Base-by-base conservation (phyloP, 805 yeast genomes). In the Ogataea nonfermentans region DNA sequence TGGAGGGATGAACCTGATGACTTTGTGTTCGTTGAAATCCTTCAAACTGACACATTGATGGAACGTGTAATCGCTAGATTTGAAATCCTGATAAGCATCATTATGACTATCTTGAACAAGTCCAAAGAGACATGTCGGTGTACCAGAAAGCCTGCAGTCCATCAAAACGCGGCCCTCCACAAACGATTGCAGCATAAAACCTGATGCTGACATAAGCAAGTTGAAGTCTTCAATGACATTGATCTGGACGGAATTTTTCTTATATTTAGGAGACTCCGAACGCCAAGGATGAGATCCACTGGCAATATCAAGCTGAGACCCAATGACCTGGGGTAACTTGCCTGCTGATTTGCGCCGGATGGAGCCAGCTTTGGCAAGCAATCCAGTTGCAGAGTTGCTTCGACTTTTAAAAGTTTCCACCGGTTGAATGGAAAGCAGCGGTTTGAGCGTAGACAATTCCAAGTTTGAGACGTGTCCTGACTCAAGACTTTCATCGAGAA, bases 21-120 rank as follows among this genome's bases (percentile, higher is more conserved):
- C 65, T 28, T 84, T 67, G 17, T 81, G 79, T 14, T 69, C 56
- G 45, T 84, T 88, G 59, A 82, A 86, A 49, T 76, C 74, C 42
- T 76, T 76, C 40, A 87, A 67, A 45, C 81, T 78, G 17, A 88
- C 96, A 61, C 95, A 85, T 52, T 86, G 91, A 61, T 88, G 96
- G 62, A 88, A 84, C 48, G 83, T 86, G 51, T 85, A 80, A 58
- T 88, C 95, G 50, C 83, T 86, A 9, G 89, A 30, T 29, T 38
- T 40, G 41, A 41, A 35, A 6, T 24, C 29, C 9, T 38, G 35
- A 20, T 13, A 29, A 9, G 38, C 41, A 5, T 33, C 44, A 11
- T 29, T 35, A 12, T 36, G 40, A 25, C 40, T 43, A n/a, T 52
- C 50, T 16, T 35, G 37, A 46, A 80, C 78, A 33, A 91, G 69